phyloP scores from a whole-genome alignment of 1,284 basidiomycete species.

The Porodaedalea pini region DNA sequence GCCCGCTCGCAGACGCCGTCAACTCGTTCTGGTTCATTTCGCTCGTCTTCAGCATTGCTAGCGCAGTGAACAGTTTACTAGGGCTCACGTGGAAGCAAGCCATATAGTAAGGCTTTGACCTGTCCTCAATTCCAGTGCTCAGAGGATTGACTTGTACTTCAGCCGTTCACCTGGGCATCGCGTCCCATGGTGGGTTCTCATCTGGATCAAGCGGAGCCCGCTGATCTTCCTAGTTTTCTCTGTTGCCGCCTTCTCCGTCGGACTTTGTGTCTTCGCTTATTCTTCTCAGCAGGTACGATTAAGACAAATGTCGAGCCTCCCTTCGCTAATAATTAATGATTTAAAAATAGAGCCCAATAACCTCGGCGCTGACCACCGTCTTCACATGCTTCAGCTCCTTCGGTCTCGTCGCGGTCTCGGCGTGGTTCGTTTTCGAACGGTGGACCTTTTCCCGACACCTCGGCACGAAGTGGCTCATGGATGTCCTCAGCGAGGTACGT shows the following conservation, averaged over 20 bases:
- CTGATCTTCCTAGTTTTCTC: constrained; percentile 70
- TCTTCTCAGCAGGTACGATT: constrained; percentile 52
- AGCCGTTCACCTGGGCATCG: constrained; percentile 58
- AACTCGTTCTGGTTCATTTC: constrained; percentile 74
- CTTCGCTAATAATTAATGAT: neutral
- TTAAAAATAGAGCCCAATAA: constrained; percentile 45
- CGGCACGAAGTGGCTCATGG: constrained; percentile 72
- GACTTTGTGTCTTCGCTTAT: constrained; percentile 63
- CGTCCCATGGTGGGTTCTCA: constrained; percentile 78
- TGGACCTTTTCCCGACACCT: constrained; percentile 66
- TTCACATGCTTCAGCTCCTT: constrained; percentile 72
- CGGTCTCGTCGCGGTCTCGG: constrained; percentile 68
- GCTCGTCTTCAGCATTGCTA: constrained; percentile 71
- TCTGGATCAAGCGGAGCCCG: constrained; percentile 78
- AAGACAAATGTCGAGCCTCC: neutral
- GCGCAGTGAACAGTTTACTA: constrained; percentile 69
- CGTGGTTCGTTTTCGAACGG: constrained; percentile 75
- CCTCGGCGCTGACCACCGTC: constrained; percentile 68
- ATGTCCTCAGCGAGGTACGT: constrained; percentile 53
- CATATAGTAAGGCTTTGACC: constrained; percentile 58
- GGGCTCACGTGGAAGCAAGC: constrained; percentile 75
- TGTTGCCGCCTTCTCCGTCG: constrained; percentile 68
- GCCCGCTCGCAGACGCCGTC: constrained; percentile 45
- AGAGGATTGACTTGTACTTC: constrained; percentile 13
- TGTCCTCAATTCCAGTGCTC: constrained; percentile 6